Conservation (phyloP, 805 yeast species). For the Candida railenensis region DNA sequence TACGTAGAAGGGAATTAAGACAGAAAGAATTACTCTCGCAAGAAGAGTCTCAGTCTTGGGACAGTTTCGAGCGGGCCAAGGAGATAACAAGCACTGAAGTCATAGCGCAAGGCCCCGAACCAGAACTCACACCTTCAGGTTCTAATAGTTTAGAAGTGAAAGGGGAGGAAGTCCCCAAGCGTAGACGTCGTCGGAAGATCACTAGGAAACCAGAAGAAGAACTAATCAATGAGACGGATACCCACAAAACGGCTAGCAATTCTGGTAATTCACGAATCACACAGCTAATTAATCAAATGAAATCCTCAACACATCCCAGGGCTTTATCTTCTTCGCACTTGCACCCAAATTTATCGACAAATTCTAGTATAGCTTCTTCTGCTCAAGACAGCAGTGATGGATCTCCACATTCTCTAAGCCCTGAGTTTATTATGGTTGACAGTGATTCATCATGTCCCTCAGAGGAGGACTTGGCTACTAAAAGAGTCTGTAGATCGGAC, state of each 20-base stretch:
- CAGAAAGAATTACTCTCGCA: conserved; percentile 25
- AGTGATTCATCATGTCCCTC: not conserved
- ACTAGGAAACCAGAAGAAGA: not conserved
- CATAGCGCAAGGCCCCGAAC: conserved; percentile 7
- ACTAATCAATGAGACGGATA: not conserved
- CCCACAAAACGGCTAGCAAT: too few relatives aligned
- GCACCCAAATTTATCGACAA: not conserved
- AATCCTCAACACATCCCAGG: conserved; percentile 5
- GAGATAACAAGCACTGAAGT: not conserved
- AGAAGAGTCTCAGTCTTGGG: conserved; percentile 40
- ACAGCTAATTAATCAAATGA: conserved; percentile 21
- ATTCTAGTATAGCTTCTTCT: not conserved
- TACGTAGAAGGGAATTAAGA: conserved; percentile 31
- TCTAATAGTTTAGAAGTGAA: not conserved
- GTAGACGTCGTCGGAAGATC: not conserved
- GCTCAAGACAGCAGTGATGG: conserved; percentile 1
- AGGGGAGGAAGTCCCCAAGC: not conserved
- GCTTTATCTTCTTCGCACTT: not conserved
- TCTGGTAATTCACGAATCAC: conserved; percentile 15
- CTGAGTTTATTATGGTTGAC: not conserved
- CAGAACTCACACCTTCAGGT: not conserved
- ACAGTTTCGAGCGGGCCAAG: conserved; percentile 30
- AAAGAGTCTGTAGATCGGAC: conserved; percentile 1
- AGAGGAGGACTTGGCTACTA: not conserved
- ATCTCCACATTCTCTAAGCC: not conserved